Evolutionary conservation across 2,329 filamentous ascomycete genomes (phyloP).

Genomic region (Hypoxylon sp.): DNA sequence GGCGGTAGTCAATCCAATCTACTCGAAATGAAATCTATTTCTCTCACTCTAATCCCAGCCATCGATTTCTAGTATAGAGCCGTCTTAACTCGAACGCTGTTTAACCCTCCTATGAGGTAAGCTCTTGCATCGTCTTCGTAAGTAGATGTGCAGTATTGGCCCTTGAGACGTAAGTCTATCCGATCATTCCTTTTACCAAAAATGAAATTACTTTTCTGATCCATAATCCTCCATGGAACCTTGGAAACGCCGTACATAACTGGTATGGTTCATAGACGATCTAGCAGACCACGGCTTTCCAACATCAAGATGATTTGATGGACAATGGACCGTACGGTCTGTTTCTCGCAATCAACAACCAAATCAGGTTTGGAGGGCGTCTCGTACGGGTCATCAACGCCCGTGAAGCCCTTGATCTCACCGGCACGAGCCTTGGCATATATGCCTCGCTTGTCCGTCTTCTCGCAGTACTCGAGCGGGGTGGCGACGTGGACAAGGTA

Average conservation of each 20-base stretch:
- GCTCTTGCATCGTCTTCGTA: not conserved
- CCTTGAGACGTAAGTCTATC: constrained; percentile 24
- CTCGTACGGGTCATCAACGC: constrained; percentile 98
- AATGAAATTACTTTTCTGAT: constrained; percentile 12
- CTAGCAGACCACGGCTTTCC: constrained; percentile 89
- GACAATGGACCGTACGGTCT: constrained; percentile 90
- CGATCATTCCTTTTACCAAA: constrained; percentile 15
- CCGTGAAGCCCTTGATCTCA: constrained; percentile 98
- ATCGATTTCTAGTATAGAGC: constrained; percentile 1
- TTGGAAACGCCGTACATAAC: constrained; percentile 24
- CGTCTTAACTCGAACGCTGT: not conserved
- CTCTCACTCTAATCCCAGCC: constrained; percentile 5
- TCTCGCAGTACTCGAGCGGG: constrained; percentile 91
- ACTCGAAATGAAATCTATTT: constrained; percentile 17
- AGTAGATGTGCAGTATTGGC: not conserved
- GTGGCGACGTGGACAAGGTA: constrained; percentile 97
- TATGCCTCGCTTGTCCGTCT: constrained; percentile 93
- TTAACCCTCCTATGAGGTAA: constrained; percentile 1
- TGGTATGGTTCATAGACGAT: constrained; percentile 67
- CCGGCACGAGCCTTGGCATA: constrained; percentile 87
- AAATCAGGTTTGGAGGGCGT: constrained; percentile 84
- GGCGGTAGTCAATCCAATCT: not conserved
- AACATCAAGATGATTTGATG: constrained; percentile 96
- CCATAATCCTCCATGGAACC: constrained; percentile 13
- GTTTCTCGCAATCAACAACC: constrained; percentile 86